These are phyloP conservation scores for Erodium texanum DNA, from an alignment of 441 rosid genomes.

Conservation along the genomic window DNA sequence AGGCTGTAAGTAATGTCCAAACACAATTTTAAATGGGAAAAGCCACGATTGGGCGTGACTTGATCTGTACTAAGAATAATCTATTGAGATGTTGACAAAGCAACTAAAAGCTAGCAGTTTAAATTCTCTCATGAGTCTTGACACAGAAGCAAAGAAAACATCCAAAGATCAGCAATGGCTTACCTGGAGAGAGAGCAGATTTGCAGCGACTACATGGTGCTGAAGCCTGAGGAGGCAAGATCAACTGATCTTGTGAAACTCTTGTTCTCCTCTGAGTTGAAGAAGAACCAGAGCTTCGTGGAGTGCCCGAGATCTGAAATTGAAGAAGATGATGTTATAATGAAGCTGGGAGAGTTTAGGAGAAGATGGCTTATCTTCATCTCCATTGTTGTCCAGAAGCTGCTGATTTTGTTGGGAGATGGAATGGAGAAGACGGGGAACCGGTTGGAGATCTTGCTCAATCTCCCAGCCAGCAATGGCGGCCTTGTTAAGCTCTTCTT, in stretches of 20 bases:
- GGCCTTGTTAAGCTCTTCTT: neutral
- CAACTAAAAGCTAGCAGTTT: too few relatives aligned
- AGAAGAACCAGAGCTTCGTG: neutral
- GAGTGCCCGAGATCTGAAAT: neutral
- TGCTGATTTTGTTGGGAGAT: neutral
- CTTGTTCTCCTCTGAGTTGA: neutral
- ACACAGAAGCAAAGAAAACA: neutral
- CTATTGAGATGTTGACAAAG: too few relatives aligned
- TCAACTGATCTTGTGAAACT: neutral
- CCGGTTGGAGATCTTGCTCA: neutral
- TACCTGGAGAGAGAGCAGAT: neutral
- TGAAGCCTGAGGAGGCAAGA: neutral
- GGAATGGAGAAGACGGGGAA: neutral
- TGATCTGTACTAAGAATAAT: neutral
- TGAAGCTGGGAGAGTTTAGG: neutral
- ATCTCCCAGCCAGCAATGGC: neutral
- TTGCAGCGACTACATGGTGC: neutral
- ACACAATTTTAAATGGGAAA: neutral
- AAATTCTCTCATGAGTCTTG: neutral
- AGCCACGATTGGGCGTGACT: neutral
- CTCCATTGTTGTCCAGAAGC: neutral
- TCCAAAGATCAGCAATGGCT: neutral
- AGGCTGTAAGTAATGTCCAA: neutral
- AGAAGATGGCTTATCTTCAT: neutral
- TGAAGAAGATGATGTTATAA: neutral